Conservation (phyloP, 495 filamentous ascomycete species). For the Penicillium fimorum region DNA sequence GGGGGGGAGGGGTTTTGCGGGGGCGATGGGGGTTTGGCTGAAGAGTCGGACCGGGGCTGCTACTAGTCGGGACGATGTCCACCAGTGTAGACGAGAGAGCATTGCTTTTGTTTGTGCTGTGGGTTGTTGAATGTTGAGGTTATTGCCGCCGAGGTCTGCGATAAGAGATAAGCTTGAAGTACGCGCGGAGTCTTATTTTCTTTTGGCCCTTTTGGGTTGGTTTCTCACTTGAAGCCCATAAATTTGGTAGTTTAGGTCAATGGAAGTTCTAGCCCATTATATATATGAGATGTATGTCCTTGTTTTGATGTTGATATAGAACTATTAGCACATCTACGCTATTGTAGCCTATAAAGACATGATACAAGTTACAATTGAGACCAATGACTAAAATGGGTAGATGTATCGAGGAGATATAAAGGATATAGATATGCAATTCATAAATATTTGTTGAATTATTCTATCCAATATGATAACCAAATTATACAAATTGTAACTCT, state of each 20-base stretch:
- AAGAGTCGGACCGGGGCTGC: conserved; percentile 20
- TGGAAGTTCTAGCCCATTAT: background rate
- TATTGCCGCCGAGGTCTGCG: conserved; percentile 1
- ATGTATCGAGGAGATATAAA: background rate
- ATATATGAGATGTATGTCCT: background rate
- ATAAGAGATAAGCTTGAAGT: conserved; percentile 10
- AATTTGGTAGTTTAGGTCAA: background rate
- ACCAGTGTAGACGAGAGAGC: conserved; percentile 7
- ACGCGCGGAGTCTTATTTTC: background rate
- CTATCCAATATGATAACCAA: background rate
- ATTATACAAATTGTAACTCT: background rate
- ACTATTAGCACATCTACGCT: background rate
- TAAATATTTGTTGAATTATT: background rate
- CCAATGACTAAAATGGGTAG: background rate
- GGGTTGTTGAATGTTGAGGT: background rate
- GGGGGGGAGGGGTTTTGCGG: conserved; percentile 65
- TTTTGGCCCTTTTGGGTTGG: background rate
- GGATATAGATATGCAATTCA: background rate
- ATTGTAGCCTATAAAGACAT: background rate
- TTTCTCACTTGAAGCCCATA: background rate
- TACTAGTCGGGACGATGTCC: background rate
- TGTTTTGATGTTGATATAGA: background rate
- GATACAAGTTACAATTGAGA: background rate
- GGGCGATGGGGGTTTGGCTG: conserved; percentile 23
- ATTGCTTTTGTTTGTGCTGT: conserved; percentile 5